Conservation (phyloP, 2,329 filamentous ascomycete species). For the Aureobasidium sp. region DNA sequence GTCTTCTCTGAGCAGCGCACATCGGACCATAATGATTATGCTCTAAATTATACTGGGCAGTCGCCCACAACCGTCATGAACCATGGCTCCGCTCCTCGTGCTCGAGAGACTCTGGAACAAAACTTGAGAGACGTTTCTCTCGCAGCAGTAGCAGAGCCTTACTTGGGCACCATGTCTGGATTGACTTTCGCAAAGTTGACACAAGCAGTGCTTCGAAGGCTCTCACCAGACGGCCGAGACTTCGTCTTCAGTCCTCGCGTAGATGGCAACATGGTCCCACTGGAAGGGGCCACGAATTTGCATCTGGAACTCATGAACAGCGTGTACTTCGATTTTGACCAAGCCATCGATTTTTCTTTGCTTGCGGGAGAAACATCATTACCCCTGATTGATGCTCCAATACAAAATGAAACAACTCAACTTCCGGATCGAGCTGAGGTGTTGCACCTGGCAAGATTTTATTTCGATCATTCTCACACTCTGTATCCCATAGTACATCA, state of each 20-base stretch:
- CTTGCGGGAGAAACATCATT: slow-evolving; percentile 1
- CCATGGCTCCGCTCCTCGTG: background rate
- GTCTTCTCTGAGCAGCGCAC: background rate
- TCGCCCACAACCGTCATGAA: background rate
- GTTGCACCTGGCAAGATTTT: slow-evolving; percentile 33
- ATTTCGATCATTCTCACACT: slow-evolving; percentile 43
- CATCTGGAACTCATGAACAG: slow-evolving; percentile 18
- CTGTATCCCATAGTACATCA: slow-evolving; percentile 39
- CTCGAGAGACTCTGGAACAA: slow-evolving; percentile 10
- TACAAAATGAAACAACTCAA: slow-evolving; percentile 21
- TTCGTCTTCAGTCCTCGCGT: slow-evolving; percentile 27
- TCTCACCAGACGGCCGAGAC: slow-evolving; percentile 37
- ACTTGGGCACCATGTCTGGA: slow-evolving; percentile 40
- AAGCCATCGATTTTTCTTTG: slow-evolving; percentile 14
- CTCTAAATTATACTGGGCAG: background rate
- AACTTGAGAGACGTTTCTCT: slow-evolving; percentile 31
- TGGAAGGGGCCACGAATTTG: background rate
- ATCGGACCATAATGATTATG: background rate
- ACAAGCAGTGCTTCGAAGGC: slow-evolving; percentile 32
- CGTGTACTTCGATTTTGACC: slow-evolving; percentile 22
- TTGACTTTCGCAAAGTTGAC: slow-evolving; percentile 37
- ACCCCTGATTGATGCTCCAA: background rate
- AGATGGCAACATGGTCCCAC: background rate
- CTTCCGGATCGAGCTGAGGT: slow-evolving; percentile 23
- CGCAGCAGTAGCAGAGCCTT: slow-evolving; percentile 39